Base-by-base conservation (phyloP, 2,329 filamentous ascomycete species). In the Chaetomium strumarium region DNA sequence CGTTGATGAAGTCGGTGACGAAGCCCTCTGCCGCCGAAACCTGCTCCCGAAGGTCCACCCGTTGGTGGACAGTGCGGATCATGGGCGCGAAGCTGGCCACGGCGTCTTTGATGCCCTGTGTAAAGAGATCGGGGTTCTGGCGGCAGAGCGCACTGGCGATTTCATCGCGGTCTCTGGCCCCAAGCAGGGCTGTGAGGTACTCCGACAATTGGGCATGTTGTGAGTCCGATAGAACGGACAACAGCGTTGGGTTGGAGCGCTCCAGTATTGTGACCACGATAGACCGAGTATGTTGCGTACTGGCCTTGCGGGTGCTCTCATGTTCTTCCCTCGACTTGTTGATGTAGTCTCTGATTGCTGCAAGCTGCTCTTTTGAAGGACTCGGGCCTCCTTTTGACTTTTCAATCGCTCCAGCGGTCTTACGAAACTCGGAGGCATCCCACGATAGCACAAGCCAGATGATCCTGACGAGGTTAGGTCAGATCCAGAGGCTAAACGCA, bases 61-160 rank as follows among this genome's bases (percentile, higher is more conserved):
- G 78, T 49, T 86, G 79, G 64, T 92, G 88, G 7, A 91, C 73
- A 3, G 76, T 72, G 19, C 87, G 77, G 51, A 93, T 88, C 54
- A 90, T 81, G 0, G 86, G 86, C 48, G 90, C 87, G 59, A 87
- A 88, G 2, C 84, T 83, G 0, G 76, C 72, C 6, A 90, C 78
- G 0, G 76, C 67, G 52, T 89, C 84, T 30, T 79, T 77, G 44
- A 91, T 71, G 1, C 81, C 76, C 9, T 81, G 76, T 0, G 88
- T 91, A n/a, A 90, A 74, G 10, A 86, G 74, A 60, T 92, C 88
- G 0, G 88, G 88, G 20, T 76, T 80, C 42, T 81, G 75, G 13
- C 80, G 79, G 67, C 88, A 92, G 13, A 90, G 69, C 0, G 82
- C 78, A 12, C 76, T 75, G 12, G 81, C 79, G 45, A 92, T 82